Percentiles rank a stretch among this genome's conserved stretches.
These are phyloP conservation scores for Cardamine resedifolia DNA, from an alignment of 345 rosid genomes.

Conservation along the genomic window DNA sequence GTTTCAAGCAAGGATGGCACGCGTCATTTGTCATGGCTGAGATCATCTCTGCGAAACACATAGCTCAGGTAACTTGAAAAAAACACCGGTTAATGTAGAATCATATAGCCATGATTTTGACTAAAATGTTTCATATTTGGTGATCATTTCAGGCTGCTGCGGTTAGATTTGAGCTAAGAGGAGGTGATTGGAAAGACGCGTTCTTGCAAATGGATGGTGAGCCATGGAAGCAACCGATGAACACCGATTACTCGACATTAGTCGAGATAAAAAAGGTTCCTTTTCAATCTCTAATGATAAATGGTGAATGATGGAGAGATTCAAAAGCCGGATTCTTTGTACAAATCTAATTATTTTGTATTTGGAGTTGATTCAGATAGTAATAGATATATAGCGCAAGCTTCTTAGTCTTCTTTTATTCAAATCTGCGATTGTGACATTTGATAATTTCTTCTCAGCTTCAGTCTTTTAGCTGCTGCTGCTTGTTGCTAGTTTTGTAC, in stretches of 20 bases:
- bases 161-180: constrained; percentile 81
- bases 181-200: constrained; percentile 88
- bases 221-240: constrained; percentile 93
- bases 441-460: not conserved
- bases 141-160: constrained; percentile 65
- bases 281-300: constrained; percentile 63
- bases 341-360: constrained; percentile 30
- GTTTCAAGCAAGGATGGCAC: constrained; percentile 98
- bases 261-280: constrained; percentile 85
- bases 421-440: constrained; percentile 12
- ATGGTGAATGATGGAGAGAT: constrained; percentile 40
- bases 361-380: constrained; percentile 31
- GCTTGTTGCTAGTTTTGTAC: not conserved
- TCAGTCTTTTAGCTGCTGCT: not conserved
- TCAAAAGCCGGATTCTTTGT: constrained; percentile 28
- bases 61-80: constrained; percentile 71
- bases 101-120: not conserved
- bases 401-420: not conserved
- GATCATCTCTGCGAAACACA: constrained; percentile 93
- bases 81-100: not conserved
- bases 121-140: constrained; percentile 1
- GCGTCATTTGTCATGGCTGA: constrained; percentile 99
- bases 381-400: constrained; percentile 17
- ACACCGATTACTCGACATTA: constrained; percentile 64
- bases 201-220: constrained; percentile 99